Percentiles rank a stretch among this genome's conserved stretches.
phyloP scores from a whole-genome alignment of 176 grass and related monocot genomes.

The Bromus sterilis region DNA sequence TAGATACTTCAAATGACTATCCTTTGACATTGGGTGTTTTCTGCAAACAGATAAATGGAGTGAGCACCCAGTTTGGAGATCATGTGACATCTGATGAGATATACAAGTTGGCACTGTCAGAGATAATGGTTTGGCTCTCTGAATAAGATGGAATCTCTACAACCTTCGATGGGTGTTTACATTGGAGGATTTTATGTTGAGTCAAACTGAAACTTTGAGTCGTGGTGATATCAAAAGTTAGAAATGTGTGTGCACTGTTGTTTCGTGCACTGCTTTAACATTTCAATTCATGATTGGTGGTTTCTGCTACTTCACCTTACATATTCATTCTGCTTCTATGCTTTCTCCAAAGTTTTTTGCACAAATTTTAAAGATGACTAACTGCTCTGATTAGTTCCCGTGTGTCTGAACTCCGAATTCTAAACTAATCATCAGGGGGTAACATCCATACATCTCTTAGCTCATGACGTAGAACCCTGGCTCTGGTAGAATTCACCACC shows the following conservation, averaged over 20 bases:
- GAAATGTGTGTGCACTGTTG: not conserved
- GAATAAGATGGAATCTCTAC: not conserved
- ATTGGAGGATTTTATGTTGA: not conserved
- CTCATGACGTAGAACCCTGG: too few species aligned
- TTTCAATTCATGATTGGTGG: not conserved
- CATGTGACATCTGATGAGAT: slow-evolving; percentile 24
- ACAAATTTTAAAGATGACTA: too few species aligned
- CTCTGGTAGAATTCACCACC: too few species aligned
- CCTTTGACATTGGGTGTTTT: not conserved
- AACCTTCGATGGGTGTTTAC: not conserved
- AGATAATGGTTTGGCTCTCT: slow-evolving; percentile 56
- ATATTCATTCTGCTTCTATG: too few species aligned
- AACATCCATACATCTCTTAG: too few species aligned
- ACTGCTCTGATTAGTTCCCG: too few species aligned
- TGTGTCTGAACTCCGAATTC: not conserved
- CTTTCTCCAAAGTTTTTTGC: too few species aligned
- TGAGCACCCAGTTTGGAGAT: not conserved
- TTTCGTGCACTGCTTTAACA: not conserved
- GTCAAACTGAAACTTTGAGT: not conserved
- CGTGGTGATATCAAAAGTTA: not conserved
- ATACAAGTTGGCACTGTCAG: slow-evolving; percentile 41
- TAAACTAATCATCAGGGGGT: not conserved
- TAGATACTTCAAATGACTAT: not conserved
- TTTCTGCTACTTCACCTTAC: not conserved
- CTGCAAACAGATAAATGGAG: slow-evolving; percentile 24